Evolutionary conservation across 352 stramenopile genomes (phyloP).

Genomic region (Peronospora farinosa): DNA sequence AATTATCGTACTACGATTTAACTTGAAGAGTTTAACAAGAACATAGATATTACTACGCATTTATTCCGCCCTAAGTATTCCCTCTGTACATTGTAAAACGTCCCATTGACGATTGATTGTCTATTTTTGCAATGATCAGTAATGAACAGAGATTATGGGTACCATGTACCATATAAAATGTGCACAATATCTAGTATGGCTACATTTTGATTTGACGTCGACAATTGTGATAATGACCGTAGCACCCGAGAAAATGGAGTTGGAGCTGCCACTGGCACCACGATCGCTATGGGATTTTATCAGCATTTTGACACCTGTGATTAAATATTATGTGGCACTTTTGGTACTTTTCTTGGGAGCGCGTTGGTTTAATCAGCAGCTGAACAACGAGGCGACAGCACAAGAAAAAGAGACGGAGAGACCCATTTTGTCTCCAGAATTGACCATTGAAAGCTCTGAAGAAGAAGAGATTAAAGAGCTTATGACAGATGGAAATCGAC

Average conservation of each 20-base stretch:
- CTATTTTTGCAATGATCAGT: constrained; percentile 7
- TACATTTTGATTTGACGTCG: too few species aligned
- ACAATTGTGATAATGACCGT: constrained; percentile 1
- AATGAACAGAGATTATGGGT: background rate
- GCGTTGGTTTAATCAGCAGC: constrained; percentile 49
- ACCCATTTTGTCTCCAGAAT: constrained; percentile 41
- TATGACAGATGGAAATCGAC: constrained; percentile 50
- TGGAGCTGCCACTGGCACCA: constrained; percentile 28
- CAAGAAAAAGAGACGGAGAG: constrained; percentile 37
- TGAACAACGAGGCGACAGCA: constrained; percentile 43
- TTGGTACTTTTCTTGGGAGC: constrained; percentile 51
- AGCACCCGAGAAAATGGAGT: background rate
- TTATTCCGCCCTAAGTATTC: constrained; percentile 11
- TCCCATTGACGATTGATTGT: constrained; percentile 22
- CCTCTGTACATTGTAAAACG: constrained; percentile 6
- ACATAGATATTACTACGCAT: constrained; percentile 9
- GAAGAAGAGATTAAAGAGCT: constrained; percentile 68
- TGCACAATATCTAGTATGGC: background rate
- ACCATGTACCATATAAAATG: background rate
- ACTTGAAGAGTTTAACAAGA: constrained; percentile 1
- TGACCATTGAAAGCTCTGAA: constrained; percentile 46
- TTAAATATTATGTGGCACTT: constrained; percentile 73
- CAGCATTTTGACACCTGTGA: constrained; percentile 45
- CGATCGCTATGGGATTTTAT: constrained; percentile 53
- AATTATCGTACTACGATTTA: constrained; percentile 29